These are phyloP conservation scores for Psilocybe cubensis DNA, from an alignment of 768 basidiomycete genomes.

Conservation along the genomic window DNA sequence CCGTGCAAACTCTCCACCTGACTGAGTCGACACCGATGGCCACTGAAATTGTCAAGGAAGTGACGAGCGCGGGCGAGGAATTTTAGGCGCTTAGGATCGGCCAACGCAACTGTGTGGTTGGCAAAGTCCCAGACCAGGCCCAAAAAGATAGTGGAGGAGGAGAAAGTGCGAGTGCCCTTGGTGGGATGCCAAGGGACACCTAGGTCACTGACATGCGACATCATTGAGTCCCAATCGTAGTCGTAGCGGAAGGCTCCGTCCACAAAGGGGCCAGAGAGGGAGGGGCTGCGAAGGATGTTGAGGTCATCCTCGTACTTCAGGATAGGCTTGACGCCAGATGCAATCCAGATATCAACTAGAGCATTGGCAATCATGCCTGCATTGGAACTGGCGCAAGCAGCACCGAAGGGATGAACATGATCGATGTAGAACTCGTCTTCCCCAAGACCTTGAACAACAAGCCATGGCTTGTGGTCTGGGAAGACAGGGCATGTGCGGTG, in stretches of 20 bases:
- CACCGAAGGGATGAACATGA: constrained; percentile 33
- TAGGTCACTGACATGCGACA: constrained; percentile 18
- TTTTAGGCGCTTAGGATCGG: constrained; percentile 30
- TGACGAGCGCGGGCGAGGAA: constrained; percentile 21
- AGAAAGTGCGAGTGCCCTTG: constrained; percentile 28
- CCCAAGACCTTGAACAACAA: constrained; percentile 26
- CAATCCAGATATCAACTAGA: constrained; percentile 28
- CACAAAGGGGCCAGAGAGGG: background rate
- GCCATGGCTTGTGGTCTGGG: constrained; percentile 34
- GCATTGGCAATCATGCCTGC: constrained; percentile 34
- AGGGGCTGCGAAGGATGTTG: constrained; percentile 24
- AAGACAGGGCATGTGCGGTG: constrained; percentile 34
- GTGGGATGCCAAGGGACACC: constrained; percentile 32
- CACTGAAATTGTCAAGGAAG: constrained; percentile 12
- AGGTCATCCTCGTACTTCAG: constrained; percentile 29
- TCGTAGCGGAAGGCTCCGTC: constrained; percentile 17
- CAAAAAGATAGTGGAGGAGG: constrained; percentile 24
- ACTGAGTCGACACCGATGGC: constrained; percentile 12
- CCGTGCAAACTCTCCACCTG: constrained; percentile 31
- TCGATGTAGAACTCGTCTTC: constrained; percentile 31
- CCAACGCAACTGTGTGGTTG: constrained; percentile 26
- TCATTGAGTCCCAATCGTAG: constrained; percentile 4
- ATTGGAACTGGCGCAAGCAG: constrained; percentile 30
- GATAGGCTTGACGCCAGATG: constrained; percentile 17
- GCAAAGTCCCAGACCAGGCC: constrained; percentile 37